Evolutionary conservation across 805 yeast genomes (phyloP), one percentile per base, ranked within the genome.

Genomic region (Yarrowia sp.): DNA sequence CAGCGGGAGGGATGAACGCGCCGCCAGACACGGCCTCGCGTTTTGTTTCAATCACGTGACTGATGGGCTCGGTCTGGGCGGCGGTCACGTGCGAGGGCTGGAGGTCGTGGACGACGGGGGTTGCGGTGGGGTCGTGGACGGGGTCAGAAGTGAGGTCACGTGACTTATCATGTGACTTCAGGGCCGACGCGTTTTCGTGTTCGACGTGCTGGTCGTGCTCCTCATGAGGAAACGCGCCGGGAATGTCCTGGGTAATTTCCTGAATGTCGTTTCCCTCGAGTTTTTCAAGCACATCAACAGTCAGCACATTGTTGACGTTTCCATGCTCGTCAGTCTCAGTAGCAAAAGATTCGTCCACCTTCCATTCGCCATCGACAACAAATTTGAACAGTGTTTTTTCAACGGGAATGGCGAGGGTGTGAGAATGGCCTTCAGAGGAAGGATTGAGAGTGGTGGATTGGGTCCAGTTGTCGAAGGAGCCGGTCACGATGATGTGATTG

Each of bases 311-410:
- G 56, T 68, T 72, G 40, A 68, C 67, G 24, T 70, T 67, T n/a
- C 71, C 71, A 50, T 64, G 69, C 33, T 71, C 70, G 67, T 69
- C 71, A 9, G 71, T 68, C 24, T 50, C 70, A 9, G 46, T 66
- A 9, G 63, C 70, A 39, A 69, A 84, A 61, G 74, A 70, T 9
- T 72, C 78, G 71, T 80, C 84, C 20, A 70, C 76, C 63, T 74
- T 71, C 90, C 90, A 86, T 40, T 82, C 84, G 47, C 85, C 89
- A 71, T 86, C 88, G 49, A 86, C 86, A 53, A 86, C 84, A 72
- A 83, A 86, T 75, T 86, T 86, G 79, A 83, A 86, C 24, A 33
- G 76, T 69, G 58, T 75, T 77, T 2, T 72, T 74, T 36, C 71
- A 72, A 52, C 50, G 30, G n/a, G 69, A 43, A n/a, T 66, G 30